A percentile compares a stretch with the other conserved stretches of the same genome.
Conservation (phyloP, 305 asterid genomes). For the Fraxinus greggii region DNA sequence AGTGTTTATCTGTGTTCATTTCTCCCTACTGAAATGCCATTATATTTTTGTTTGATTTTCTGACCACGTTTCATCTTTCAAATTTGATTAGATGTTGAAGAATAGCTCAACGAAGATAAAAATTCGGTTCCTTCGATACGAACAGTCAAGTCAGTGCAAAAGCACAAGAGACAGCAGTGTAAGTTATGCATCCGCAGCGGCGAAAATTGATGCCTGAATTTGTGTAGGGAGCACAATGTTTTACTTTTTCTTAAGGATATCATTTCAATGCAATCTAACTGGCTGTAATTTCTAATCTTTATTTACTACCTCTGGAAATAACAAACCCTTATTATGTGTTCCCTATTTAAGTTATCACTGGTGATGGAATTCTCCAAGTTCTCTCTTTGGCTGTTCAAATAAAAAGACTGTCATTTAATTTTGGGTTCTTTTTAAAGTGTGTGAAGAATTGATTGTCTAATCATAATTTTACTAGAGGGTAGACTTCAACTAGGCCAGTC, state of each 20-base stretch:
- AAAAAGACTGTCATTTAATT: not conserved
- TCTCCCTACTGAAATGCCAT: not conserved
- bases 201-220: conserved; percentile 59
- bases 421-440: not conserved
- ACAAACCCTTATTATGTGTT: not conserved
- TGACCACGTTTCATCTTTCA: conserved; percentile 25
- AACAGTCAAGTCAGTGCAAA: conserved; percentile 95
- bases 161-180: conserved; percentile 92
- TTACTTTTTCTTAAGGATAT: not conserved
- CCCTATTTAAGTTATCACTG: conserved; percentile 4
- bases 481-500: not conserved
- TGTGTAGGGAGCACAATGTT: not conserved
- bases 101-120: conserved; percentile 66
- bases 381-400: not conserved
- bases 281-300: conserved; percentile 13
- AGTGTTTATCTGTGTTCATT: not conserved
- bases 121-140: conserved; percentile 80
- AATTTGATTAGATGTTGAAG: conserved; percentile 65
- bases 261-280: conserved; percentile 10
- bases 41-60: conserved; percentile 3
- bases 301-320: conserved; percentile 18
- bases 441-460: not conserved
- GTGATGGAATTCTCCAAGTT: not conserved
- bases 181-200: conserved; percentile 95
- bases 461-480: not conserved